These are phyloP conservation scores for Fusarium decemcellulare DNA, from an alignment of 2,329 filamentous ascomycete genomes.

Conservation along the genomic window DNA sequence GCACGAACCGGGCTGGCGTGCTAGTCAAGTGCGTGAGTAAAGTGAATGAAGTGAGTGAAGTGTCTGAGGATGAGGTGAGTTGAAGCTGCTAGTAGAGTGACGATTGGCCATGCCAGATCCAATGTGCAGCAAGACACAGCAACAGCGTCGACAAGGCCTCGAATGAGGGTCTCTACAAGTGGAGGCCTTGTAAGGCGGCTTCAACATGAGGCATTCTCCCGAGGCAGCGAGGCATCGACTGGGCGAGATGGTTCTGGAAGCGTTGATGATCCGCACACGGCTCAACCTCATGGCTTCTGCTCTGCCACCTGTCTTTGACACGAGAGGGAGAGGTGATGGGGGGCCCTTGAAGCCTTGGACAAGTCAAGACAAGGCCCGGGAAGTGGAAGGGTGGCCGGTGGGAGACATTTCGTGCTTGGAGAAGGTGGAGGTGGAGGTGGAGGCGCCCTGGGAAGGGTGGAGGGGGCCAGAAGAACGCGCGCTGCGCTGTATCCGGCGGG, in stretches of 20 bases:
- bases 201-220: conserved; percentile 14
- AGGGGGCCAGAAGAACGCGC: conserved; percentile 38
- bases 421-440: conserved; percentile 36
- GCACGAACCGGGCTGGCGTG: conserved; percentile 46
- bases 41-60: conserved; percentile 26
- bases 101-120: conserved; percentile 15
- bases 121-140: conserved; percentile 21
- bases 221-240: neutral
- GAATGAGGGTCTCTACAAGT: conserved; percentile 28
- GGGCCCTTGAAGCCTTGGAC: conserved; percentile 31
- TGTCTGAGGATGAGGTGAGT: conserved; percentile 37
- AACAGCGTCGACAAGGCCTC: conserved; percentile 20
- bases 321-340: conserved; percentile 18
- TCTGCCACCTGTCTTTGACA: conserved; percentile 18
- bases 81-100: conserved; percentile 33
- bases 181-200: conserved; percentile 18
- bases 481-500: conserved; percentile 28
- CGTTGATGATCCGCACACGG: conserved; percentile 17
- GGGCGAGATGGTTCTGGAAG: neutral
- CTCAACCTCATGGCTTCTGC: conserved; percentile 18
- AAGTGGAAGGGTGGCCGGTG: conserved; percentile 24
- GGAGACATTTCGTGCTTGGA: conserved; percentile 20
- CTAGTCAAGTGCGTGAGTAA: conserved; percentile 32
- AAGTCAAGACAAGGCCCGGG: conserved; percentile 3
- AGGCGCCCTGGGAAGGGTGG: conserved; percentile 33